Evolutionary conservation across 495 filamentous ascomycete species (phyloP), one percentile per base, ranked within the genome.

Genomic region (Penicillium egyptiacum): DNA sequence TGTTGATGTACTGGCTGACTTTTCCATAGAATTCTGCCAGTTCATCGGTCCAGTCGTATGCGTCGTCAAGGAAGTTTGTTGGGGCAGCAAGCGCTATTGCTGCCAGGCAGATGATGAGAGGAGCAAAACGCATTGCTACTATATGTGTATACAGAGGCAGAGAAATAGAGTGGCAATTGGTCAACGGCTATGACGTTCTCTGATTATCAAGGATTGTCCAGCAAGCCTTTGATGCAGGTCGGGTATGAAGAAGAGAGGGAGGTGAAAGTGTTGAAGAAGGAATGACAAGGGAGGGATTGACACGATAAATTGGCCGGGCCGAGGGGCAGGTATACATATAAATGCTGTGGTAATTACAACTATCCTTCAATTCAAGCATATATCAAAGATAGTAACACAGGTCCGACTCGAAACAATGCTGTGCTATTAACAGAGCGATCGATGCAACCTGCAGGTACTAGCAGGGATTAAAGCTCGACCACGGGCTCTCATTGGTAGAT

Each of bases 1-100:
- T 42, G 23, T 66, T 55, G 61, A 79, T 78, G 43, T 72, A 60
- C 45, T 67, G 53, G 67, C 75, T 76, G 23, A 79, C 73, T 65
- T 63, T 70, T 30, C 65, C 58, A 28, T 76, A 71, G 60, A 70
- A 78, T 30, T 69, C 65, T 3, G 65, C 60, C 39, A 78, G 61
- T 7, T 71, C 67, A 19, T 73, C 59, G 20, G 73, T 73, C 59
- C 66, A 76, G 26, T 74, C 63, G 55, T 77, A 78, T 54, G 62
- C 58, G 55, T 69, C 54, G 44, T 74, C 56, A 46, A 75, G 65
- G 50, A 70, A 53, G 28, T 50, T 63, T 48, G 70, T 60, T 30
- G 75, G 76, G 30, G 69, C 72, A 41, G 75, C 76, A 53, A 68
- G 39, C 9, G 74, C 69, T 50, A 59, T 61, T 49, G 71, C 70